Conservation (phyloP, 805 yeast species). For the Lachancea dasiensis region DNA sequence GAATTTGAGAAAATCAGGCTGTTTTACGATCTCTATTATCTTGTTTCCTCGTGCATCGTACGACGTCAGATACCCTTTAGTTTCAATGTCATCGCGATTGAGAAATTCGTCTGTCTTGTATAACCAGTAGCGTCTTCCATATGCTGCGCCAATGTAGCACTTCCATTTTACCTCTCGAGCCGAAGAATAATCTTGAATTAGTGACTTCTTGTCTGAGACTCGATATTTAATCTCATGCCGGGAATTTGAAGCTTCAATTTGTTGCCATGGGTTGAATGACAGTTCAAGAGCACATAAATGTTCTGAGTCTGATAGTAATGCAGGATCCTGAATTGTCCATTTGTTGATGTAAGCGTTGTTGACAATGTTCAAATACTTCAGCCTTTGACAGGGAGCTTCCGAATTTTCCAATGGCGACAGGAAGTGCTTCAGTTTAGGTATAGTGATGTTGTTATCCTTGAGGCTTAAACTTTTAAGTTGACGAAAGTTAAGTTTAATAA, state of each 20-base stretch:
- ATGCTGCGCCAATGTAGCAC: constrained; percentile 34
- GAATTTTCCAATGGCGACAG: constrained; percentile 22
- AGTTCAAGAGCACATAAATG: constrained; percentile 62
- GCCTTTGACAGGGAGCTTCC: constrained; percentile 15
- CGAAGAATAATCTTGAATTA: constrained; percentile 19
- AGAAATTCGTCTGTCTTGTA: constrained; percentile 39
- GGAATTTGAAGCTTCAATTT: constrained; percentile 26
- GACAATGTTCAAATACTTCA: constrained; percentile 60
- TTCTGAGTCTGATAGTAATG: constrained; percentile 40
- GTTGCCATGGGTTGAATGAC: constrained; percentile 43
- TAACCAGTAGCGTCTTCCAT: constrained; percentile 79
- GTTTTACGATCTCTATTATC: constrained; percentile 37
- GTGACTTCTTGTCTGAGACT: constrained; percentile 17
- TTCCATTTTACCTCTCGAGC: constrained; percentile 27
- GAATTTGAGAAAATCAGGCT: constrained; percentile 36
- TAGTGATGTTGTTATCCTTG: constrained; percentile 33
- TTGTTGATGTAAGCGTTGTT: constrained; percentile 54
- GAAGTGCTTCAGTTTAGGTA: constrained; percentile 32
- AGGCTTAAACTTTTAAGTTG: constrained; percentile 34
- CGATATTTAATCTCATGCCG: constrained; percentile 22
- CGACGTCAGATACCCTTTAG: constrained; percentile 38
- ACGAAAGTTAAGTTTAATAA: constrained; percentile 38
- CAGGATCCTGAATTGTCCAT: constrained; percentile 51
- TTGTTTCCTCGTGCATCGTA: constrained; percentile 65
- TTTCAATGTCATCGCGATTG: constrained; percentile 33